Conservation (phyloP, 208 protist species). For the Acanthamoeba royreba region DNA sequence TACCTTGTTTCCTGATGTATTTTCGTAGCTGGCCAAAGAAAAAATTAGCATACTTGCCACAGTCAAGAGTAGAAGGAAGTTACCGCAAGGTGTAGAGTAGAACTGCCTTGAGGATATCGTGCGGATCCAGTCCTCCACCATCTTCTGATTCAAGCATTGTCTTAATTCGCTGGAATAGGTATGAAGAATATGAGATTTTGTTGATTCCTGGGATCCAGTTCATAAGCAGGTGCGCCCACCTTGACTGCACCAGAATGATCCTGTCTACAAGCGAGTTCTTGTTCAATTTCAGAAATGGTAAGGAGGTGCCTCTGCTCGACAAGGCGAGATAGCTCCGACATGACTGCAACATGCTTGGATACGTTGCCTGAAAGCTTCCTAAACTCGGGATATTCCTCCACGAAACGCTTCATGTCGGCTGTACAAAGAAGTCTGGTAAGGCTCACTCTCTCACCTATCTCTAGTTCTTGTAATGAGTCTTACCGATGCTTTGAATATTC, state of each 20-base stretch:
- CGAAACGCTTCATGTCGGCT: conserved; percentile 82
- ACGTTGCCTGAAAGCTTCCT: conserved; percentile 74
- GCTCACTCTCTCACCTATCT: background rate
- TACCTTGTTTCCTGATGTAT: conserved; percentile 20
- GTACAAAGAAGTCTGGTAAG: background rate
- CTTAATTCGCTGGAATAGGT: background rate
- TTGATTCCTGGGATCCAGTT: background rate
- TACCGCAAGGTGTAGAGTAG: conserved; percentile 3
- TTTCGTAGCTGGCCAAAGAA: background rate
- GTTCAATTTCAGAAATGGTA: conserved; percentile 92
- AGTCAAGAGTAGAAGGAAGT: background rate
- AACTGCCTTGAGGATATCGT: conserved; percentile 1
- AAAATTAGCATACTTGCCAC: background rate
- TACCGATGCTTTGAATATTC: conserved; percentile 80
- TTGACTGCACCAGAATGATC: conserved; percentile 81
- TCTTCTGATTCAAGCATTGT: background rate
- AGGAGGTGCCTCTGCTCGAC: conserved; percentile 87
- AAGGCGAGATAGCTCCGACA: conserved; percentile 71
- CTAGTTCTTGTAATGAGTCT: background rate
- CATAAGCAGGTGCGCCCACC: background rate
- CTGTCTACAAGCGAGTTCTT: conserved; percentile 87
- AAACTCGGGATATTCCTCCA: conserved; percentile 85
- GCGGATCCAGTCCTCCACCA: background rate
- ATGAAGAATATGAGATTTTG: background rate
- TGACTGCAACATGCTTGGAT: conserved; percentile 79